Conservation (phyloP, 176 grass and related monocot species). For the Raddia distichophylla region DNA sequence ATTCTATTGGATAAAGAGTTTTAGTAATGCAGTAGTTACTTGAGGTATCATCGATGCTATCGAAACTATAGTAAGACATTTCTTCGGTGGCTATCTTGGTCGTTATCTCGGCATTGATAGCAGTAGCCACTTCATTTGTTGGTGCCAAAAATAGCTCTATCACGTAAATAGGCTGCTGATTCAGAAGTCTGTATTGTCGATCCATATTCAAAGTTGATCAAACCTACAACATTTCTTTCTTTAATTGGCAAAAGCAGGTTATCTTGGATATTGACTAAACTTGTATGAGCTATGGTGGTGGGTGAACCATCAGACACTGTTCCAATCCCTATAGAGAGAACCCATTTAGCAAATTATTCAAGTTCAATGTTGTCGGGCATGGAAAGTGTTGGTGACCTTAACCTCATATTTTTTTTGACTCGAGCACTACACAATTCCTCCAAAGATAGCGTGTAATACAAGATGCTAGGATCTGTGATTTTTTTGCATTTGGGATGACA, state of each 20-base stretch:
- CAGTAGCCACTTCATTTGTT: too few relatives aligned
- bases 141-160: background rate
- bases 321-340: too few relatives aligned
- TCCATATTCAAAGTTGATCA: background rate
- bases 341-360: too few relatives aligned
- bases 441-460: too few relatives aligned
- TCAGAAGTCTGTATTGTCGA: background rate
- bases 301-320: background rate
- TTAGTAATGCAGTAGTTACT: background rate
- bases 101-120: background rate
- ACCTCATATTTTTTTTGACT: too few relatives aligned
- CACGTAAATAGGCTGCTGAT: background rate
- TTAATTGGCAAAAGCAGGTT: background rate
- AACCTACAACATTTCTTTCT: background rate
- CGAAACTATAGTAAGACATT: background rate
- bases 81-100: background rate
- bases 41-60: background rate
- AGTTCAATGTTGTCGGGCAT: too few relatives aligned
- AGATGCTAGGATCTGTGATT: too few relatives aligned
- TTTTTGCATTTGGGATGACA: too few relatives aligned
- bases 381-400: too few relatives aligned
- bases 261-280: background rate
- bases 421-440: too few relatives aligned
- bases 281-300: background rate
- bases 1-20: background rate